Evolutionary conservation across 352 stramenopile genomes (phyloP), one percentile per base, ranked within the genome.

Genomic region (Phytophthora fragariaefolia): DNA sequence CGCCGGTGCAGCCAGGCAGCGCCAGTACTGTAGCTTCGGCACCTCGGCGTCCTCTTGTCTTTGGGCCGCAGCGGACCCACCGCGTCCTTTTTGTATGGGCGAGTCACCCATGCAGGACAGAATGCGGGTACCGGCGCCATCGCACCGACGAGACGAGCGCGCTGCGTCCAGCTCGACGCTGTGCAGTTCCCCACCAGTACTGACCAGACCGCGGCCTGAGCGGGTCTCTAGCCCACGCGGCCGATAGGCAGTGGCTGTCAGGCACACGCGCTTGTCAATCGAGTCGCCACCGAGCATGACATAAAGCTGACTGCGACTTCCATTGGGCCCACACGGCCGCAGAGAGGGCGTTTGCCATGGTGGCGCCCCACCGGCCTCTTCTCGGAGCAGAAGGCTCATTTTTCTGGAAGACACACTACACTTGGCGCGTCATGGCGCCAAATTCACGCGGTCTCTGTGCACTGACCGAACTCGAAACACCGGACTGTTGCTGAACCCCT

Each of bases 401-500:
- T 78, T 62, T 71, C 22, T 66, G 51, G 53, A 73, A 75, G 50
- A 54, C 18, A 27, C 65, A 32, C 32, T 34, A 47, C 49, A 45
- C 36, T 30, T 15, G 23, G 54, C 49, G 66, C 59, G 50, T 62
- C 59, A 59, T 34, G 38, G n/a, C 22, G 51, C 58, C 58, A 59
- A 43, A 38, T 48, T 48, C 38, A 53, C 53, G 58, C 36, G 30
- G 62, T 73, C 66, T 78, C 73, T 73, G 61, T 73, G 20, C 48
- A 36, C 49, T 20, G 38, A 23, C 40, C 30, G 43, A 45, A 55
- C 58, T 70, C 63, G 45, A 72, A 69, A 61, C 69, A 77, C 64
- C 68, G 65, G 66, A 78, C 72, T 71, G 60, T 63, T 78, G 61
- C 73, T 80, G 73, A 80, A 80, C 60, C 61, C n/a, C 66, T 65